Base-by-base conservation (phyloP, 73 alveolate genomes). In the Uronychia binucleata region DNA sequence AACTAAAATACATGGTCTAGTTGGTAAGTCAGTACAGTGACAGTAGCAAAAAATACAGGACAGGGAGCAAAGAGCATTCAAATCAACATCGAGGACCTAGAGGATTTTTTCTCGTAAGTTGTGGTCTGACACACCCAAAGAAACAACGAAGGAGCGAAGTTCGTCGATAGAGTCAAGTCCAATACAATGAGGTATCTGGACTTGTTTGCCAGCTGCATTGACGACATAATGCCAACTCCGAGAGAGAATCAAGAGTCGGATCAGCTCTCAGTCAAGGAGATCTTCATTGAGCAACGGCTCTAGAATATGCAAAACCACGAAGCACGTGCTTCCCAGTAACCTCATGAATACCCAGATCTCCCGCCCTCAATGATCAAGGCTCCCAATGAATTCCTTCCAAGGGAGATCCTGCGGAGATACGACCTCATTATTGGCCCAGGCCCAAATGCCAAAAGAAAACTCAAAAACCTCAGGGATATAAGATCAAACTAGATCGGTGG, bases 401-500 rank as follows among this genome's bases (percentile, higher is more conserved):
- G 82, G 57, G 92, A 84, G 57, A 26, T 94, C 31, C 82, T 57
- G 84, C 88, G 98, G 77, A 97, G 92, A 90, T 96, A 92, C 83
- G 90, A 93, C 28, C 79, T 93, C 33, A 31, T 80, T 57, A 85
- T 93, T 34, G 78, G 80, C 31, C 81, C 79, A 60, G 94, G 97
- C 1, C 93, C 95, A 31, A 88, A 94, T 60, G 87, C 93, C 30
- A 96, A 96, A 84, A 77, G 82, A 30, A 33, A 78, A 59, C 79
- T 91, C 28, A 31, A 59, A 31, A 93, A 97, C 28, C 83, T 97
- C 82, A 90, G 99, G 80, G 94, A 96, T 57, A 79, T 97, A 34
- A 94, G 87, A 59, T 93, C 99, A 1, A 77, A 89, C 26, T 78
- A 90, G 30, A 96, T 97, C 13, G 99, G 99, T 1, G 77, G 93